phyloP scores from a whole-genome alignment of 495 filamentous ascomycete species.

The Cercophora samala region DNA sequence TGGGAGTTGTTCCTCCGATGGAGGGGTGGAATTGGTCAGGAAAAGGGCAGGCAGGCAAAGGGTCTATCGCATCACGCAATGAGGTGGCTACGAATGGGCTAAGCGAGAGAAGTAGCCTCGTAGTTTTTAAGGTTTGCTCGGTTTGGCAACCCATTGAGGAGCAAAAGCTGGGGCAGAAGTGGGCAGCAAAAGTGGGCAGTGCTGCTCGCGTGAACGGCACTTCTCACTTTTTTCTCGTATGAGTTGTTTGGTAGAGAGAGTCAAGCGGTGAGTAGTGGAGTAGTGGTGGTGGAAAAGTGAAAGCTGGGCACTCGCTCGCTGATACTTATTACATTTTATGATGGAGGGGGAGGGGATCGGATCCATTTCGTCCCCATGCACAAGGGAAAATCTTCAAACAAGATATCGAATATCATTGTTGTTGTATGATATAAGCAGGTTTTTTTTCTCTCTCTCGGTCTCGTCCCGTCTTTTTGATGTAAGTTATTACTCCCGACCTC shows the following conservation, averaged over 20 bases:
- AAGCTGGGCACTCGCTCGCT: neutral
- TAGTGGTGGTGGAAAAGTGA: neutral
- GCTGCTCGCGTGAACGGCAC: neutral
- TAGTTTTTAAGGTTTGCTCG: too few species aligned
- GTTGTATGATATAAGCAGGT: neutral
- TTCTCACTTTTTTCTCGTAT: too few species aligned
- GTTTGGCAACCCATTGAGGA: too few species aligned
- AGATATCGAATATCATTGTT: neutral
- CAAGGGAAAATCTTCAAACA: neutral
- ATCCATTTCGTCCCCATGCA: neutral
- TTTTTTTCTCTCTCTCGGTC: neutral
- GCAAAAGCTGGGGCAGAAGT: too few species aligned
- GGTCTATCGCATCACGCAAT: neutral
- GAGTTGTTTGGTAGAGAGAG: too few species aligned
- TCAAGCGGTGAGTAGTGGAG: neutral
- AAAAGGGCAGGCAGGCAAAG: neutral
- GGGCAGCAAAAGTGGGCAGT: too few species aligned
- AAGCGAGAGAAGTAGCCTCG: neutral
- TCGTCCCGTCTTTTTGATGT: neutral
- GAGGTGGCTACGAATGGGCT: neutral
- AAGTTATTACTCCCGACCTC: neutral
- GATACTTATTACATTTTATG: neutral
- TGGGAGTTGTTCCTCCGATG: neutral
- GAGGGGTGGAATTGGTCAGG: neutral
- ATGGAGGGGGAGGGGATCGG: too few species aligned